These are phyloP conservation scores for Chaetomiaceae sp. DNA, from an alignment of 2,329 filamentous ascomycete genomes.

Conservation along the genomic window DNA sequence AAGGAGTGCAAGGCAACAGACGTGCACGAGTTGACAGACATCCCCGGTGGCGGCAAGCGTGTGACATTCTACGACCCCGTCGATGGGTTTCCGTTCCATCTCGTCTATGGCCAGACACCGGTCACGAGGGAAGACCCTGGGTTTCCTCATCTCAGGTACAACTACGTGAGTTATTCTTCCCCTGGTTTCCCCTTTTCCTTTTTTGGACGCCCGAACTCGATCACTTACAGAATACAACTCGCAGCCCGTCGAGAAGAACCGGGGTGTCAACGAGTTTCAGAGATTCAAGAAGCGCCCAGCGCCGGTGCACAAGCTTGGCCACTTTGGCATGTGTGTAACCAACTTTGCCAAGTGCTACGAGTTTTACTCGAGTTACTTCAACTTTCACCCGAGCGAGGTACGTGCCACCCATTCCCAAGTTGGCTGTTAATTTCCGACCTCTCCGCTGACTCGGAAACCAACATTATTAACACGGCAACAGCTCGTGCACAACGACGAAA, in stretches of 20 bases:
- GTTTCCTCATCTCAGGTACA: conserved; percentile 39
- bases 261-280: conserved; percentile 44
- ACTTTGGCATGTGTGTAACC: conserved; percentile 51
- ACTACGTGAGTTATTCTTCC: conserved; percentile 42
- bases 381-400: conserved; percentile 47
- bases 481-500: conserved; percentile 35
- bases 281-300: conserved; percentile 44
- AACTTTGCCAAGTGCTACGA: conserved; percentile 44
- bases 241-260: conserved; percentile 48
- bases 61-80: conserved; percentile 50
- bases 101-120: conserved; percentile 49
- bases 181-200: not conserved
- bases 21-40: conserved; percentile 45
- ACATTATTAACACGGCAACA: conserved; percentile 19
- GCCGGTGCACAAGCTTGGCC: conserved; percentile 47
- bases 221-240: conserved; percentile 30
- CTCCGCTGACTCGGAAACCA: not conserved
- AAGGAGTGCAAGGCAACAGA: conserved; percentile 42
- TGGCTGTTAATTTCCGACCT: too few relatives aligned
- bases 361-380: conserved; percentile 49
- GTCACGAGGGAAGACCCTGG: conserved; percentile 37
- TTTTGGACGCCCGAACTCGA: not conserved
- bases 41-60: conserved; percentile 50
- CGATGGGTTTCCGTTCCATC: conserved; percentile 53
- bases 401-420: too few relatives aligned